Percentiles rank a stretch among this genome's conserved stretches.
Conservation (phyloP, 2,329 filamentous ascomycete genomes). For the Akanthomyces muscarius region DNA sequence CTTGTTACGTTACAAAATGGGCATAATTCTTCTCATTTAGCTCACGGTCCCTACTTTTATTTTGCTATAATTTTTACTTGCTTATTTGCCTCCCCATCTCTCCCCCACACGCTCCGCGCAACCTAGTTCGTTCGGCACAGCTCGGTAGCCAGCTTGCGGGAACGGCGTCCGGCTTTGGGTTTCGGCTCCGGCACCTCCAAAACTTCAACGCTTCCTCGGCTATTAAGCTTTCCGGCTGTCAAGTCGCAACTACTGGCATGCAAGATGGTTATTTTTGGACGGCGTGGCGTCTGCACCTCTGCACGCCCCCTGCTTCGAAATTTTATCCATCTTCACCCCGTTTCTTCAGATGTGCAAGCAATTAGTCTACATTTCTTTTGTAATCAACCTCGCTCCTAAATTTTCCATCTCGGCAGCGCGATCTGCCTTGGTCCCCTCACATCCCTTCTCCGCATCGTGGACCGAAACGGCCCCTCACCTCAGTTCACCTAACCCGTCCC, state of each 20-base stretch:
- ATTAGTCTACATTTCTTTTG: neutral
- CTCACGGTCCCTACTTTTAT: neutral
- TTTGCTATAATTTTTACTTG: neutral
- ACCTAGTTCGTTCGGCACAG: neutral
- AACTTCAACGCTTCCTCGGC: slow-evolving; percentile 11
- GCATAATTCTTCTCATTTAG: neutral
- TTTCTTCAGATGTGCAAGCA: neutral
- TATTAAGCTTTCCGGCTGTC: neutral
- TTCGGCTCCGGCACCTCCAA: slow-evolving; percentile 10
- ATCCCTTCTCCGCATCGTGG: slow-evolving; percentile 6
- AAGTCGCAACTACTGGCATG: neutral
- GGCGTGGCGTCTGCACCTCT: neutral
- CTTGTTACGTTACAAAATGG: neutral
- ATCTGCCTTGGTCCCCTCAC: neutral
- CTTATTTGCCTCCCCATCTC: neutral
- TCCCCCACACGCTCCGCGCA: neutral
- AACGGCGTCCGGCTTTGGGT: slow-evolving; percentile 8
- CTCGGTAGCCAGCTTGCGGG: slow-evolving; percentile 2
- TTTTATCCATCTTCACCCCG: neutral
- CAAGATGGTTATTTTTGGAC: neutral
- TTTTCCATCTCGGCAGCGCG: neutral
- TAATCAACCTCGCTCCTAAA: neutral
- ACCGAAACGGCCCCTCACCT: slow-evolving; percentile 4
- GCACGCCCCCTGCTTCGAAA: neutral
- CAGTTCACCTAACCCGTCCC: slow-evolving; percentile 14